These are phyloP conservation scores for Posidonia australis DNA, from an alignment of 106 monocot species.

Conservation along the genomic window DNA sequence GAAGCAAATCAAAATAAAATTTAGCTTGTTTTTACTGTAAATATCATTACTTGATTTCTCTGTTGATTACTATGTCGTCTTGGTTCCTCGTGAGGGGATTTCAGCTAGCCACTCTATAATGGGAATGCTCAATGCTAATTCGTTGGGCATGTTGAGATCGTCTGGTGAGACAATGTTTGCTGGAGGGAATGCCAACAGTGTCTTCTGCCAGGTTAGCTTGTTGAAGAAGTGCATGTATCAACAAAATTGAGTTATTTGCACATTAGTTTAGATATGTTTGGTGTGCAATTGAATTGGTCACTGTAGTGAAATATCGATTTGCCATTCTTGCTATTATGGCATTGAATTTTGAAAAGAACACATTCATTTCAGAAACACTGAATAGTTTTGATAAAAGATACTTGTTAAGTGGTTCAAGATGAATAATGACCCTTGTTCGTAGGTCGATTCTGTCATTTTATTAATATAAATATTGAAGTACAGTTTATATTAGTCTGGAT, in stretches of 20 bases:
- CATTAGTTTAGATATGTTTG: neutral
- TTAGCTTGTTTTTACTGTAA: too few relatives aligned
- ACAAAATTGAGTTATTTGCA: too few relatives aligned
- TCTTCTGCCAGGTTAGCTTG: neutral
- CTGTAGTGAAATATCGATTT: neutral
- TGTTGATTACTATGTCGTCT: neutral
- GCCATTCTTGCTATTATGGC: neutral
- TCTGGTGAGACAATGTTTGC: neutral
- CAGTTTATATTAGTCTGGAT: too few relatives aligned
- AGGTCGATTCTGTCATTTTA: too few relatives aligned
- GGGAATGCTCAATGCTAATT: neutral
- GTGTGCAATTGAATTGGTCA: neutral
- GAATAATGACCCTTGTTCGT: too few relatives aligned
- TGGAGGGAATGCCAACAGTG: neutral
- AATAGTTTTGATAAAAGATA: neutral
- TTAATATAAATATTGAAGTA: too few relatives aligned
- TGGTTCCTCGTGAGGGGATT: neutral
- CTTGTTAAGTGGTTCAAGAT: too few relatives aligned
- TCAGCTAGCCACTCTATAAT: conserved; percentile 1
- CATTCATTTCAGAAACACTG: neutral
- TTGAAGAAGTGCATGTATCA: too few relatives aligned
- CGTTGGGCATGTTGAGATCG: conserved; percentile 8
- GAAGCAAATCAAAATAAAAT: neutral
- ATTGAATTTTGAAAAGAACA: neutral
- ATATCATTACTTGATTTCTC: neutral